phyloP scores from a whole-genome alignment of 2,329 filamentous ascomycete species.

The Aspergillus sp. region DNA sequence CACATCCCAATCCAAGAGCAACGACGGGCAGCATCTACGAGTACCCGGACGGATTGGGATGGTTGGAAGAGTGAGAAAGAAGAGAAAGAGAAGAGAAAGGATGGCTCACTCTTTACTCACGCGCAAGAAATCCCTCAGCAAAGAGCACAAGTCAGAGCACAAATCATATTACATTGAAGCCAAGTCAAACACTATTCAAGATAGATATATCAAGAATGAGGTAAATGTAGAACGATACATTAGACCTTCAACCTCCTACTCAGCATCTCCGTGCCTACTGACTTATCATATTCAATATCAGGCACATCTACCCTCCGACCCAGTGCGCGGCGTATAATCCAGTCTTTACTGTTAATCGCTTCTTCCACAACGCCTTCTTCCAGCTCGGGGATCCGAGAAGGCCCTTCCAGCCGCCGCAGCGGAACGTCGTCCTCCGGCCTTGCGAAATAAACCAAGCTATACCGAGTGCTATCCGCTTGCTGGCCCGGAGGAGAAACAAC shows the following conservation, averaged over 20 bases:
- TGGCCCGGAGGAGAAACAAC: constrained; percentile 51
- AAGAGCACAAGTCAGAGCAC: neutral
- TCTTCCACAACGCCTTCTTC: constrained; percentile 33
- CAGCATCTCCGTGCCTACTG: constrained; percentile 34
- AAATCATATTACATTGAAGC: neutral
- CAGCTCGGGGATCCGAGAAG: constrained; percentile 34
- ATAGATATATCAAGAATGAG: neutral
- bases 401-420: constrained; percentile 41
- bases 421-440: constrained; percentile 52
- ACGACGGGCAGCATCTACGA: too few relatives aligned
- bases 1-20: neutral
- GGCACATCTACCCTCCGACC: constrained; percentile 32
- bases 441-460: constrained; percentile 57
- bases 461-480: constrained; percentile 47
- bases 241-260: constrained; percentile 33
- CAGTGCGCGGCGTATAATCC: constrained; percentile 43
- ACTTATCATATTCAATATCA: constrained; percentile 33
- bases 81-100: neutral
- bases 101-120: neutral
- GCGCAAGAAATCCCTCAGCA: neutral
- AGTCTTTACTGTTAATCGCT: constrained; percentile 42
- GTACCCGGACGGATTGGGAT: neutral
- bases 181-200: neutral
- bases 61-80: neutral
- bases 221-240: neutral